phyloP scores from a whole-genome alignment of 208 protist species.

The Leishmania turanica region DNA sequence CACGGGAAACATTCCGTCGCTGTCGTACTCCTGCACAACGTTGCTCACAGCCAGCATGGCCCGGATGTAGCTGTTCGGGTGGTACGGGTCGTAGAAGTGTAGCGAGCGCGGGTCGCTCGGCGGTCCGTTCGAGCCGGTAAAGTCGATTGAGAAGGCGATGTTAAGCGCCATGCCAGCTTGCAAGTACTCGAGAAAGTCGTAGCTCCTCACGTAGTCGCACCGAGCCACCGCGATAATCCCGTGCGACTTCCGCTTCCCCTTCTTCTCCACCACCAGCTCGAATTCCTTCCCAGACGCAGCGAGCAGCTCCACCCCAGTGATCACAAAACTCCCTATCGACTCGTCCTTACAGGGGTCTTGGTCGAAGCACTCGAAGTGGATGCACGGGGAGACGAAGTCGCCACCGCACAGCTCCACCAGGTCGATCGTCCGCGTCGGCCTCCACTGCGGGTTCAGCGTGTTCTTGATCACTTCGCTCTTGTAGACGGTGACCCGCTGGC shows the following conservation, averaged over 20 bases:
- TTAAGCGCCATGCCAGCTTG: slow-evolving; percentile 56
- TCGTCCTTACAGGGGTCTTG: not conserved
- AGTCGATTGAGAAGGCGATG: slow-evolving; percentile 76
- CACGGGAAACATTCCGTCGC: slow-evolving; percentile 44
- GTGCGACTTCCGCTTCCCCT: slow-evolving; percentile 36
- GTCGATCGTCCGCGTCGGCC: slow-evolving; percentile 24
- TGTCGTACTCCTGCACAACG: slow-evolving; percentile 61
- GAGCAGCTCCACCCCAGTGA: slow-evolving; percentile 25
- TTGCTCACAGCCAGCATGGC: slow-evolving; percentile 44
- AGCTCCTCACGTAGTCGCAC: slow-evolving; percentile 16
- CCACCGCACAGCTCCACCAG: slow-evolving; percentile 37
- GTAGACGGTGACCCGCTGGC: slow-evolving; percentile 25
- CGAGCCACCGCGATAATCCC: slow-evolving; percentile 30
- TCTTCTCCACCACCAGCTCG: slow-evolving; percentile 28
- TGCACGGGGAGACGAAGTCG: not conserved
- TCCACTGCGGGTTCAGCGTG: slow-evolving; percentile 45
- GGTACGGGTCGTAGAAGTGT: slow-evolving; percentile 45
- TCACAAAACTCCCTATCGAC: not conserved
- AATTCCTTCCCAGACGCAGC: slow-evolving; percentile 16
- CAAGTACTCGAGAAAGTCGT: slow-evolving; percentile 69
- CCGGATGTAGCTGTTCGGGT: slow-evolving; percentile 49
- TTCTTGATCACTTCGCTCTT: slow-evolving; percentile 37
- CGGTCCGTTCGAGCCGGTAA: slow-evolving; percentile 68
- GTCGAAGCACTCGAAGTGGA: not conserved
- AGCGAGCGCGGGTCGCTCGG: slow-evolving; percentile 51